A percentile compares a stretch with the other conserved stretches of the same genome.
phyloP scores from a whole-genome alignment of 768 basidiomycete genomes.

The Flagelloscypha sp. region DNA sequence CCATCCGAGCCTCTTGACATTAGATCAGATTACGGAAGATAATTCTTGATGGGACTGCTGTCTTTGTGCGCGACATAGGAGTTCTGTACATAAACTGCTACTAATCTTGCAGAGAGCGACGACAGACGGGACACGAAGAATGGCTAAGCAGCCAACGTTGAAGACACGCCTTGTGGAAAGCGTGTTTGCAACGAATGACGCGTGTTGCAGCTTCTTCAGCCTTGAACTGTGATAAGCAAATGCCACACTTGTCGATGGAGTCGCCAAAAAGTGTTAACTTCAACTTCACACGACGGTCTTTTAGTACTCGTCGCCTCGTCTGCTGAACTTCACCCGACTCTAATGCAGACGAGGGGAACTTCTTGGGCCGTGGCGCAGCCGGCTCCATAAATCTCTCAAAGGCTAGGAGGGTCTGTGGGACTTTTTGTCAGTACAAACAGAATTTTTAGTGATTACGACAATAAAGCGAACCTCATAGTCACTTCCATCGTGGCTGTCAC shows the following conservation, averaged over 20 bases:
- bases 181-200: conserved; percentile 53
- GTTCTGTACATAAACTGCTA: no score
- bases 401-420: conserved; percentile 44
- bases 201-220: conserved; percentile 47
- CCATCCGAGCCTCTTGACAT: no score
- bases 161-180: conserved; percentile 21
- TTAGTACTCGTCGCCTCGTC: conserved; percentile 49
- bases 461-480: conserved; percentile 57
- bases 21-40: no score
- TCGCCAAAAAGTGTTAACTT: conserved; percentile 59
- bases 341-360: conserved; percentile 10
- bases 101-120: no score
- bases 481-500: conserved; percentile 35
- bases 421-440: conserved; percentile 8
- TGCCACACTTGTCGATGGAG: conserved; percentile 60
- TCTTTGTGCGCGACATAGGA: no score
- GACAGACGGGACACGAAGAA: no score
- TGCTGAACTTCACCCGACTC: conserved; percentile 48
- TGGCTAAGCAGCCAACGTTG: conserved; percentile 15
- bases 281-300: conserved; percentile 62
- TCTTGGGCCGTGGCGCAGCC: conserved; percentile 22
- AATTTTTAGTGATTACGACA: conserved; percentile 11
- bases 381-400: conserved; percentile 59
- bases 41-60: no score
- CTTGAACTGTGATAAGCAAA: conserved; percentile 67